Evolutionary conservation across 495 filamentous ascomycete genomes (phyloP).

Genomic region (Jackrogersella minutella): DNA sequence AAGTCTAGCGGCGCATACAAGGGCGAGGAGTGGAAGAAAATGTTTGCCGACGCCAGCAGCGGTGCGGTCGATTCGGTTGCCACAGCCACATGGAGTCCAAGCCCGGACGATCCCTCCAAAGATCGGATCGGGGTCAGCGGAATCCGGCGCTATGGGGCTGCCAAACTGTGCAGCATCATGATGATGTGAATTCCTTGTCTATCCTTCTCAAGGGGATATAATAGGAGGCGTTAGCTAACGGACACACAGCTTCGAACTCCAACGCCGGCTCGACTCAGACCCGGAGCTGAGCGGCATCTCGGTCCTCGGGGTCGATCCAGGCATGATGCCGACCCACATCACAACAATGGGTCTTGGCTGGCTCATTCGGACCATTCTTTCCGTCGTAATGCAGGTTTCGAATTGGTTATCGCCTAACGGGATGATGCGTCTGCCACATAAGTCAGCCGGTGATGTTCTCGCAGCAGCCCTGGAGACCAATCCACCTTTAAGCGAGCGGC

Average conservation of each 20-base stretch:
- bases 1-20: neutral
- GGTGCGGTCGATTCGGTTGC: conserved; percentile 41
- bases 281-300: neutral
- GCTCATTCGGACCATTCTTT: neutral
- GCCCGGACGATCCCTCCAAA: conserved; percentile 38
- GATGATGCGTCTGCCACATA: conserved; percentile 2
- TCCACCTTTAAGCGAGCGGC: conserved; percentile 14
- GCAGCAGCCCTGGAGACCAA: conserved; percentile 7
- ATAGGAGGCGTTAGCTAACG: too few species aligned
- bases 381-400: neutral
- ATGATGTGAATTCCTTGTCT: conserved; percentile 45
- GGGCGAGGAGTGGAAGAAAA: too few species aligned
- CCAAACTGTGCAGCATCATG: conserved; percentile 44
- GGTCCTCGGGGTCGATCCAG: neutral
- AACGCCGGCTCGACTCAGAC: neutral
- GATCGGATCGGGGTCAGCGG: too few species aligned
- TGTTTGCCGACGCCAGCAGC: conserved; percentile 15
- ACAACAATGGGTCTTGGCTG: neutral
- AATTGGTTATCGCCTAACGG: conserved; percentile 17
- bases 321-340: neutral
- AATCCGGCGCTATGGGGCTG: conserved; percentile 47
- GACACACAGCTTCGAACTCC: neutral
- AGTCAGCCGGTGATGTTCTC: conserved; percentile 29
- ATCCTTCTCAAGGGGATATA: too few species aligned
- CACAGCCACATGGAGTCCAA: conserved; percentile 45